A percentile compares a stretch with the other conserved stretches of the same genome.
Evolutionary conservation across 495 filamentous ascomycete genomes (phyloP).

Genomic region (Sabuloglossum arenarium): DNA sequence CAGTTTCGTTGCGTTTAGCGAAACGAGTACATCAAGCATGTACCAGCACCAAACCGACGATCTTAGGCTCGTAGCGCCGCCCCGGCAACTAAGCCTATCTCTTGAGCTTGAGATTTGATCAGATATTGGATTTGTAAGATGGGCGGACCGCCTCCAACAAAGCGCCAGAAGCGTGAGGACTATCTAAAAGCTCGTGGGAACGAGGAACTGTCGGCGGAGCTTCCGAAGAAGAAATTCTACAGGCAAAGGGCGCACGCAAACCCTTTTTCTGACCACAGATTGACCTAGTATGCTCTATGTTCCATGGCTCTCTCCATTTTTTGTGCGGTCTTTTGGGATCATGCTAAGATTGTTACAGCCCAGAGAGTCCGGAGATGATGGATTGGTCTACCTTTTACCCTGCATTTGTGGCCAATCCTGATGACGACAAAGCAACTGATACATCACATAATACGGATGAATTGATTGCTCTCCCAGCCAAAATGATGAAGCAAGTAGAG

Average conservation of each 20-base stretch:
- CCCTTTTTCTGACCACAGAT: constrained; percentile 80
- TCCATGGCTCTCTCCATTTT: background rate
- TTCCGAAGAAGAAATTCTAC: constrained; percentile 89
- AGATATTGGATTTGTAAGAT: too few species aligned
- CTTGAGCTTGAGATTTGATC: too few species aligned
- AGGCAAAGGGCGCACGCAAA: constrained; percentile 93
- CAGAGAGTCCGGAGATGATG: constrained; percentile 64
- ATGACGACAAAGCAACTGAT: constrained; percentile 2
- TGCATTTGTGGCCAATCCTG: constrained; percentile 29
- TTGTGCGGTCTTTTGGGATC: background rate
- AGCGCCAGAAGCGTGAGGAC: constrained; percentile 52
- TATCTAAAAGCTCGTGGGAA: constrained; percentile 30
- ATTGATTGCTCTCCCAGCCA: constrained; percentile 15
- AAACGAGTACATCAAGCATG: too few species aligned
- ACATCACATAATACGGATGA: constrained; percentile 7
- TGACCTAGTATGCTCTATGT: constrained; percentile 52
- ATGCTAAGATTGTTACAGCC: constrained; percentile 28
- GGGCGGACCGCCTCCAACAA: constrained; percentile 24
- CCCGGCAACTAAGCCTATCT: too few species aligned
- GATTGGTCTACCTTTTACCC: constrained; percentile 79
- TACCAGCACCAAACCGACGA: too few species aligned
- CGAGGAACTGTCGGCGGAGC: constrained; percentile 19
- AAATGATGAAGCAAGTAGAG: constrained; percentile 48
- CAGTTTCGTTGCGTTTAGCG: too few species aligned
- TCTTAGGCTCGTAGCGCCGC: too few species aligned